Evolutionary conservation across 805 yeast species (phyloP).

Genomic region (Metschnikowia cerradonensis): DNA sequence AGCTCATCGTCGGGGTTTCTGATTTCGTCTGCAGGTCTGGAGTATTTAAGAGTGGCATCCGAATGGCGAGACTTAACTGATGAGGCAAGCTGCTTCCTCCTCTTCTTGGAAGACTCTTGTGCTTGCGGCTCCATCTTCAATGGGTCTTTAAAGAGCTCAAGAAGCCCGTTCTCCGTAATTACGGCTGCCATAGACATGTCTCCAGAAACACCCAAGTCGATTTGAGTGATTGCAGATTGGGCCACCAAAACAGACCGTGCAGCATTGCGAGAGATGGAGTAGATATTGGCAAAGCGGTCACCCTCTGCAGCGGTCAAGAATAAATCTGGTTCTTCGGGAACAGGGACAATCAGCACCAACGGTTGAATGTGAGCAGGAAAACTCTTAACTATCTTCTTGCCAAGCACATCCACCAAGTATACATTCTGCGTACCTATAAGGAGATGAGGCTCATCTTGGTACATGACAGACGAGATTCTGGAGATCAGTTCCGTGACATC

Average conservation of each 20-base stretch:
- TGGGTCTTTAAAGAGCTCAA: constrained; percentile 70
- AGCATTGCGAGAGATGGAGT: constrained; percentile 44
- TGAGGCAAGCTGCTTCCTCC: constrained; percentile 41
- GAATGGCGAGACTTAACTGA: constrained; percentile 49
- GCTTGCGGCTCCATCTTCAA: constrained; percentile 26
- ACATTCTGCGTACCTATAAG: constrained; percentile 68
- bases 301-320: constrained; percentile 70
- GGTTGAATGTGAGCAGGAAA: constrained; percentile 79
- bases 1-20: constrained; percentile 28
- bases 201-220: constrained; percentile 36
- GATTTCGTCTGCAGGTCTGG: constrained; percentile 42
- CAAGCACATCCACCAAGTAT: constrained; percentile 43
- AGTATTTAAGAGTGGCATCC: constrained; percentile 41
- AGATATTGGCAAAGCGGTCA: constrained; percentile 78
- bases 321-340: constrained; percentile 33
- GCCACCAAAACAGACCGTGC: constrained; percentile 62
- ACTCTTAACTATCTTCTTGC: constrained; percentile 41
- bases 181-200: constrained; percentile 42
- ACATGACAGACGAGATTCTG: constrained; percentile 26
- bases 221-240: constrained; percentile 52
- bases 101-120: constrained; percentile 27
- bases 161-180: constrained; percentile 68
- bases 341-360: constrained; percentile 45
- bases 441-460: constrained; percentile 39
- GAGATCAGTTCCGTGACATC: constrained; percentile 30